These are phyloP conservation scores for Candida vaughaniae DNA, from an alignment of 805 yeast species.

Conservation along the genomic window DNA sequence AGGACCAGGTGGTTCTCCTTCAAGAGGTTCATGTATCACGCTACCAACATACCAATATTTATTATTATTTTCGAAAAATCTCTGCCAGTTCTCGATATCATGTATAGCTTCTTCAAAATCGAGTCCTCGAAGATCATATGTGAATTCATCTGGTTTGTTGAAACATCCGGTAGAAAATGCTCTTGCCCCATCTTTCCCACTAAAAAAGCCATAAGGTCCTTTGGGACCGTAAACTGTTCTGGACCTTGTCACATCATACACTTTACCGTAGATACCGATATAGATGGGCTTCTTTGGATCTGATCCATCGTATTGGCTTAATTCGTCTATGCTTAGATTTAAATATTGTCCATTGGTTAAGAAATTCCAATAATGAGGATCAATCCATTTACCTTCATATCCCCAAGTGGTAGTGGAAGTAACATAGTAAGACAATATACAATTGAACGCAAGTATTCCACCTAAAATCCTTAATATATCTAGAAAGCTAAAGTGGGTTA, in stretches of 20 bases:
- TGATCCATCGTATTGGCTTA: slow-evolving; percentile 52
- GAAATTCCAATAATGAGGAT: slow-evolving; percentile 40
- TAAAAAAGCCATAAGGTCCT: slow-evolving; percentile 49
- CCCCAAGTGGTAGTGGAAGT: slow-evolving; percentile 66
- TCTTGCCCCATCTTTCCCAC: slow-evolving; percentile 68
- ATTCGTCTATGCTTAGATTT: slow-evolving; percentile 43
- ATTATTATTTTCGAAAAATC: slow-evolving; percentile 42
- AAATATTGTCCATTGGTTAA: slow-evolving; percentile 16
- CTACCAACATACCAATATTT: slow-evolving; percentile 65
- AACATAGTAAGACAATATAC: slow-evolving; percentile 53
- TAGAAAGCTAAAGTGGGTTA: slow-evolving; percentile 23
- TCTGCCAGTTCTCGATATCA: slow-evolving; percentile 53
- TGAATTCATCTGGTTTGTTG: slow-evolving; percentile 49
- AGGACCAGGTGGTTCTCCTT: slow-evolving; percentile 51
- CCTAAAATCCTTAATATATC: slow-evolving; percentile 45
- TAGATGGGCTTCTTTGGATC: slow-evolving; percentile 51
- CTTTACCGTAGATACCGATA: slow-evolving; percentile 57
- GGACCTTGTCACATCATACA: slow-evolving; percentile 60
- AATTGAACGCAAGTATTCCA: slow-evolving; percentile 48
- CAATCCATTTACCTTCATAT: slow-evolving; percentile 48
- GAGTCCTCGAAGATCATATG: slow-evolving; percentile 66
- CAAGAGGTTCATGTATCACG: slow-evolving; percentile 44
- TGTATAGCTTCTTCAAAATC: slow-evolving; percentile 37
- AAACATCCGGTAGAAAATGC: slow-evolving; percentile 74
- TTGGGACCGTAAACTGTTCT: slow-evolving; percentile 55